A percentile compares a stretch with the other conserved stretches of the same genome.
Evolutionary conservation across 495 filamentous ascomycete species (phyloP).

Genomic region (Talaromyces thailandensis): DNA sequence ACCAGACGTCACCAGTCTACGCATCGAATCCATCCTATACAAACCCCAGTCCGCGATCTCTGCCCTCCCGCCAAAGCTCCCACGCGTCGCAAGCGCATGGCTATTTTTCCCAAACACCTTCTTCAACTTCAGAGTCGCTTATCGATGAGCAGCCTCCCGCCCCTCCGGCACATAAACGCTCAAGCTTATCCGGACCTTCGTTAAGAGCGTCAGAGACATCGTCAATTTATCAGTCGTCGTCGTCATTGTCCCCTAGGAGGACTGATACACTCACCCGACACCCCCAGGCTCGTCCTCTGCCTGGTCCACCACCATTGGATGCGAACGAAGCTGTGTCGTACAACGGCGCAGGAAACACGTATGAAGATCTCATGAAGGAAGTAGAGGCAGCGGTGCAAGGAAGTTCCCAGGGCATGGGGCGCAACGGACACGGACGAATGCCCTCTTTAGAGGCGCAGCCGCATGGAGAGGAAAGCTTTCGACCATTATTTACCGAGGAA

Average conservation of each 20-base stretch:
- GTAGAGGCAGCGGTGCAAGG: constrained; percentile 38
- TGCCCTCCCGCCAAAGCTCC: constrained; percentile 20
- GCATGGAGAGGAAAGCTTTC: not conserved
- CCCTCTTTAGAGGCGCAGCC: not conserved
- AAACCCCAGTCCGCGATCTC: constrained; percentile 12
- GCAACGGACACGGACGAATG: not conserved
- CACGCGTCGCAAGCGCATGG: constrained; percentile 11
- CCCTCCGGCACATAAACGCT: constrained; percentile 35
- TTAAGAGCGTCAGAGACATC: constrained; percentile 31
- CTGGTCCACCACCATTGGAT: constrained; percentile 43
- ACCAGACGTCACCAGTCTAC: constrained; percentile 12
- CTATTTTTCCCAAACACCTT: constrained; percentile 20
- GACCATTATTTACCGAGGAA: constrained; percentile 17
- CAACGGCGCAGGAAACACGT: constrained; percentile 13
- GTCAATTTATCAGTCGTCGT: constrained; percentile 33
- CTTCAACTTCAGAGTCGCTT: constrained; percentile 14
- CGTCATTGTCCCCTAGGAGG: constrained; percentile 37
- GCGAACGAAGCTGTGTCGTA: constrained; percentile 23
- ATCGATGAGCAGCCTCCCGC: constrained; percentile 36
- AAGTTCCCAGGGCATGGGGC: constrained; percentile 7
- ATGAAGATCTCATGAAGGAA: constrained; percentile 38
- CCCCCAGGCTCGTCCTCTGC: constrained; percentile 52
- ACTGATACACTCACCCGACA: constrained; percentile 47
- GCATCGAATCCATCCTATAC: constrained; percentile 18
- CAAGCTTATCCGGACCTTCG: constrained; percentile 25